Conservation (phyloP, 345 rosid species). For the Carallia brachiata region DNA sequence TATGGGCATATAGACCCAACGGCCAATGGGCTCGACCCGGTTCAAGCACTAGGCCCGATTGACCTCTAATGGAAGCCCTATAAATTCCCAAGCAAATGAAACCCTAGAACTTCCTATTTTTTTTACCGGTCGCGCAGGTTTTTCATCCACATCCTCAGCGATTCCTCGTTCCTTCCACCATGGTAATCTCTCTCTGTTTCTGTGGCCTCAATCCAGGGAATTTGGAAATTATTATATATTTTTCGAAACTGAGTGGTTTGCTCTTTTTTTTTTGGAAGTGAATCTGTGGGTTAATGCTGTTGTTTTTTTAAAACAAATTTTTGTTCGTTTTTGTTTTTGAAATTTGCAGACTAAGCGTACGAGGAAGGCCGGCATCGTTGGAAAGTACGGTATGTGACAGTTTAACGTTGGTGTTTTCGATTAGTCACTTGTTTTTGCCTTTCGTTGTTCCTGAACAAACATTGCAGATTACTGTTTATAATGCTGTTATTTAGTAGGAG, state of each 20-base stretch:
- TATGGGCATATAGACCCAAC: no score
- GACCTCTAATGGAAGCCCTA: background rate
- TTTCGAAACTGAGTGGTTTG: no score
- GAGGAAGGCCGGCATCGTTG: constrained; percentile 65
- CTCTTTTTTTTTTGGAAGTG: no score
- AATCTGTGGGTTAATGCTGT: background rate
- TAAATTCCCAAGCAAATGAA: background rate
- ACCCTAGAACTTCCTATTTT: background rate
- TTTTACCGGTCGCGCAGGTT: background rate
- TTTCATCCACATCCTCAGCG: background rate
- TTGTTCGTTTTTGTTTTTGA: no score
- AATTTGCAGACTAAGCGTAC: constrained; percentile 56
- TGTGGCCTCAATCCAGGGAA: background rate
- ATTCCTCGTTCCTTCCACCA: background rate
- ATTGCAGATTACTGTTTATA: no score
- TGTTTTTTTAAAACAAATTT: background rate
- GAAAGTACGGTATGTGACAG: constrained; percentile 44
- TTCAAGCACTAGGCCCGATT: background rate
- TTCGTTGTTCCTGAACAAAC: no score
- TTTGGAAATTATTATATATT: background rate
- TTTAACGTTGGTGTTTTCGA: background rate
- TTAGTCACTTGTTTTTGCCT: background rate
- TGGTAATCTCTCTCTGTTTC: constrained; percentile 2
- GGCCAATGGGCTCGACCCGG: no score
- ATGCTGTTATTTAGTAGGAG: no score